phyloP scores from a whole-genome alignment of 2,329 filamentous ascomycete genomes.

The Parascedosporium putredinis region DNA sequence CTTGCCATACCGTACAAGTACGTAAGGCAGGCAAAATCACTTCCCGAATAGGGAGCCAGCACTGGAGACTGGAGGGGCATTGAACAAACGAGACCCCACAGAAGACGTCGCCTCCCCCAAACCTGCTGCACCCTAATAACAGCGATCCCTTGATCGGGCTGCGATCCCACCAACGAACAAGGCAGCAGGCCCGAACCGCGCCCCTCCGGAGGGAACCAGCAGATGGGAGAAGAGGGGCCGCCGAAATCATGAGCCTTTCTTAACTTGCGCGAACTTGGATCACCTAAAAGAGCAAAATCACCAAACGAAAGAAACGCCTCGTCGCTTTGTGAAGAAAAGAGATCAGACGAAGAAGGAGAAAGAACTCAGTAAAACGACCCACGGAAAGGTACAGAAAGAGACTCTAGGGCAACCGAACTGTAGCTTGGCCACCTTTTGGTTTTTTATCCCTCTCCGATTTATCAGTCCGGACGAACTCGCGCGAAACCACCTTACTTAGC shows the following conservation, averaged over 20 bases:
- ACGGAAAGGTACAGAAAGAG: too few relatives aligned
- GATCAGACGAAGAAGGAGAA: not conserved
- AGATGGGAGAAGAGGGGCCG: not conserved
- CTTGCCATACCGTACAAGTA: not conserved
- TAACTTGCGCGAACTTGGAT: not conserved
- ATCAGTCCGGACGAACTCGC: too few relatives aligned
- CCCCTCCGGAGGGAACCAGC: not conserved
- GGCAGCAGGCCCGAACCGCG: not conserved
- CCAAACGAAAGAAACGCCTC: not conserved
- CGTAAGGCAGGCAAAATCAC: not conserved
- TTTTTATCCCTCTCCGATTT: too few relatives aligned
- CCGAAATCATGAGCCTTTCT: not conserved
- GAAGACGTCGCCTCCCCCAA: not conserved
- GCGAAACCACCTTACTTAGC: not conserved
- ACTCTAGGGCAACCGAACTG: too few relatives aligned
- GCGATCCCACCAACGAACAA: constrained; percentile 1
- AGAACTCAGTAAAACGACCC: too few relatives aligned
- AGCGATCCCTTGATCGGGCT: constrained; percentile 2
- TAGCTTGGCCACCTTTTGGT: too few relatives aligned
- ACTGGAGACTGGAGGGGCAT: too few relatives aligned
- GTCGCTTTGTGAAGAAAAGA: not conserved
- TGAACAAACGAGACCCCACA: not conserved
- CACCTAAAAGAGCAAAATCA: not conserved
- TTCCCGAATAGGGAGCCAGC: too few relatives aligned
- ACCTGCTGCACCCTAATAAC: not conserved